Evolutionary conservation across 1,139 yeast genomes (phyloP), one percentile per base, ranked within the genome.

Genomic region (Geotrichum restrictum): DNA sequence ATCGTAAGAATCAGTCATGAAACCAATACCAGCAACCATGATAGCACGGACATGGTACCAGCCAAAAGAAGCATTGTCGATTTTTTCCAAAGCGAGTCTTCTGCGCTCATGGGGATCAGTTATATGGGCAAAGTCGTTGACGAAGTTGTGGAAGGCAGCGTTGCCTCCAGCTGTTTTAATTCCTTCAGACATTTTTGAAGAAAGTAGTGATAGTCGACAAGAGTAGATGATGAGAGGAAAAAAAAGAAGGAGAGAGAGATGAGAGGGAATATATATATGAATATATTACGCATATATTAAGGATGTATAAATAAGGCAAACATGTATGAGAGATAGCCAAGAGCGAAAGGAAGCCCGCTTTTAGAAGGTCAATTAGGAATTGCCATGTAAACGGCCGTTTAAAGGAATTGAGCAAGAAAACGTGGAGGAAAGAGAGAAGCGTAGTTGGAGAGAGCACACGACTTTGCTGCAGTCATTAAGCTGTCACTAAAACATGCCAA

Each of bases 11-110:
- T 88, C 96, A 22, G 95, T 88, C 74, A 88, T 72, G 80, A 88
- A 88, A 69, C 96, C 96, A 59, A 88, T 95, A 76, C 96, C 96
- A 34, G 95, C 96, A 69, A 88, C 89, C 72, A 81, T 65, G 66
- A 88, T 86, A 76, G 93, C 88, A 71, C 89, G 83, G 53, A 88
- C 71, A 67, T 88, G 96, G 67, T 88, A 85, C 95, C 94, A 85
- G 53, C 95, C 89, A 64, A 88, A 88, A 1, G 80, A 75, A 51
- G 91, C 88, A 63, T 84, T 82, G 70, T 88, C 96, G 62, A 88
- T 87, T 67, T 86, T 88, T 69, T 86, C 94, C 64, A 88, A 76
- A 39, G 96, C 96, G 64, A 88, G 75, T 74, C 95, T 80, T 75
- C 94, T 83, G 76, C 96, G 83, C 73, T 88, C 95, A 59, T 86